Evolutionary conservation across 768 basidiomycete genomes (phyloP).

Genomic region (Clathrus columnatus): DNA sequence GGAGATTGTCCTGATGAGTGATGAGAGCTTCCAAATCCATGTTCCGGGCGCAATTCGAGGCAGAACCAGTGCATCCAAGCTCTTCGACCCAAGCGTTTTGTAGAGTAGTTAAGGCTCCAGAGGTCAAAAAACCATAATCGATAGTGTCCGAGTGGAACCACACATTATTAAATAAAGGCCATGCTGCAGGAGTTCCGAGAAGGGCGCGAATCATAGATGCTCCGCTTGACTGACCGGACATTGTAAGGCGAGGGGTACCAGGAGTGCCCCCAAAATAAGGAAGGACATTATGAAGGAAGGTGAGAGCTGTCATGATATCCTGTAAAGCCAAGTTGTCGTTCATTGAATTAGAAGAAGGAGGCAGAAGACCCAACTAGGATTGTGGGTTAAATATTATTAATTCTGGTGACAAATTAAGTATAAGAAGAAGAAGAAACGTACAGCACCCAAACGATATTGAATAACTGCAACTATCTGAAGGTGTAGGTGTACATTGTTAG

Average conservation of each 20-base stretch:
- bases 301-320: constrained; percentile 57
- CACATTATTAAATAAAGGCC: constrained; percentile 62
- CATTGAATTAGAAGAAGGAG: constrained; percentile 42
- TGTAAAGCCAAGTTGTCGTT: constrained; percentile 63
- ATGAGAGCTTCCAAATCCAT: constrained; percentile 47
- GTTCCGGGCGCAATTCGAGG: constrained; percentile 41
- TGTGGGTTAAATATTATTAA: constrained; percentile 1
- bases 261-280: constrained; percentile 60
- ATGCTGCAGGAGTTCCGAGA: constrained; percentile 62
- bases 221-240: constrained; percentile 80
- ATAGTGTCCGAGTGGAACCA: constrained; percentile 87
- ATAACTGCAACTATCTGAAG: constrained; percentile 59
- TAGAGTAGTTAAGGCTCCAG: constrained; percentile 37
- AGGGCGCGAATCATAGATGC: constrained; percentile 71
- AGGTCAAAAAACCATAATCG: constrained; percentile 63
- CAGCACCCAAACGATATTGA: constrained; percentile 77
- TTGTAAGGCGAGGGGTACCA: constrained; percentile 45
- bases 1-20: constrained; percentile 39
- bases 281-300: constrained; percentile 49
- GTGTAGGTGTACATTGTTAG: too few species aligned
- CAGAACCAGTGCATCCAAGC: constrained; percentile 22
- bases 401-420: neutral
- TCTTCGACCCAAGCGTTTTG: constrained; percentile 25
- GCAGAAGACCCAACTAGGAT: constrained; percentile 62
- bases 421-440: constrained; percentile 20